Evolutionary conservation across 2,329 filamentous ascomycete species (phyloP).

Genomic region (Monilinia polystroma): DNA sequence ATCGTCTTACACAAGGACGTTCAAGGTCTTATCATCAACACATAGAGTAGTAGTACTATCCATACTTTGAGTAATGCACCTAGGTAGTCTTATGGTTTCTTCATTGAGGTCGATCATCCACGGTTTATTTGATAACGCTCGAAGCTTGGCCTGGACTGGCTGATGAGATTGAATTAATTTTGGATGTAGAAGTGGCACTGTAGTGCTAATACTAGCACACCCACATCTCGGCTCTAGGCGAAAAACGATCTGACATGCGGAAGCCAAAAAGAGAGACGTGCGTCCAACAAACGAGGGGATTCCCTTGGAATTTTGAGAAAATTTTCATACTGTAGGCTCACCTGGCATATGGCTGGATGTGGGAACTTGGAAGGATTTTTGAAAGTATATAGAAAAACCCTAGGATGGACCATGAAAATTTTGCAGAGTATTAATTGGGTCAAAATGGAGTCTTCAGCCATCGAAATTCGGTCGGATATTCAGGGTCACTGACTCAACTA

Average conservation of each 20-base stretch:
- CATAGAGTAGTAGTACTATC: neutral
- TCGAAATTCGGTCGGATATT: neutral
- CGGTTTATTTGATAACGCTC: neutral
- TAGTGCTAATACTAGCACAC: neutral
- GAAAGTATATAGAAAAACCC: conserved; percentile 5
- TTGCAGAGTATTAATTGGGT: conserved; percentile 6
- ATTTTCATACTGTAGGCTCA: too few species aligned
- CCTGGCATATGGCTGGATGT: neutral
- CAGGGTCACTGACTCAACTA: neutral
- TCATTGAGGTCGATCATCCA: neutral
- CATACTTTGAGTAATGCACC: too few species aligned
- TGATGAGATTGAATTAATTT: neutral
- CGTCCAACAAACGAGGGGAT: conserved; percentile 25
- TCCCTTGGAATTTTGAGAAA: neutral
- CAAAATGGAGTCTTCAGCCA: conserved; percentile 11
- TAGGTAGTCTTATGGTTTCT: too few species aligned
- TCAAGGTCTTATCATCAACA: neutral
- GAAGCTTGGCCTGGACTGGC: conserved; percentile 2
- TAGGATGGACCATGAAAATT: conserved; percentile 11
- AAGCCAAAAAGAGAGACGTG: conserved; percentile 34
- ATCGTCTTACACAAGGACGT: neutral
- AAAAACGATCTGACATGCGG: conserved; percentile 25
- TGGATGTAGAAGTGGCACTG: neutral
- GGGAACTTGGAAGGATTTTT: neutral
- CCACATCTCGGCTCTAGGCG: conserved; percentile 23